Evolutionary conservation across 2,329 filamentous ascomycete species (phyloP), one percentile per base, ranked within the genome.

Genomic region (Diaporthe humulicola): DNA sequence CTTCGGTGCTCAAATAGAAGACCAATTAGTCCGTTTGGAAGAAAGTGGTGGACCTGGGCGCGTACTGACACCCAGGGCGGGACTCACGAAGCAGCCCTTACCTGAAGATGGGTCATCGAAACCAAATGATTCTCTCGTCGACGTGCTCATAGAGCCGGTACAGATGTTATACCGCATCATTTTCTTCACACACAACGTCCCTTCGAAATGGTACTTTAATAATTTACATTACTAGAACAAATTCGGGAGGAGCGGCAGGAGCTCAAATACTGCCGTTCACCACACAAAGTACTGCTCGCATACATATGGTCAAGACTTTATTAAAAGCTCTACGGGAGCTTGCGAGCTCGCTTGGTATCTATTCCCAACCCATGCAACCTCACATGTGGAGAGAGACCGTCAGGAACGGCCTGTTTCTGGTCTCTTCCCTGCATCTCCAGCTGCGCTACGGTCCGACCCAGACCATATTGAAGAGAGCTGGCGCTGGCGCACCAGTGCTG

Each of bases 311-410:
- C 22, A 40, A 54, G n/a, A 19, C 54, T 22, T 50, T 40, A n/a
- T 40, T 15, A 38, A 25, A 19, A 15, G 48, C 25, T 40, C 33
- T 40, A n/a, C 15, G 48, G 48, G 48, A 52, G 6, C 33, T 52
- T 28, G 15, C 36, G 17, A 22, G 54, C 17, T 30, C 48, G 9
- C 30, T 40, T 69, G 64, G 64, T 69, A 69, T 69, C 64, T 54
- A 54, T 40, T 40, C 33, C 33, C 33, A 25, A 54, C 33, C 15
- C 33, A 54, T 25, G 17, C 28, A 28, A 22, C 48, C 28, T 12
- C 4, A 9, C 12, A 52, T 25, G 4, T 14, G 15, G 17, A n/a
- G 15, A 52, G 4, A 48, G 22, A 22, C 14, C 22, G 28, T 33
- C 15, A 36, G 10, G 14, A n/a, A 33, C 6, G 12, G 33, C n/a